A percentile compares a stretch with the other conserved stretches of the same genome.
Conservation (phyloP, 164 flowering plant species). For the Litsea cubeba region DNA sequence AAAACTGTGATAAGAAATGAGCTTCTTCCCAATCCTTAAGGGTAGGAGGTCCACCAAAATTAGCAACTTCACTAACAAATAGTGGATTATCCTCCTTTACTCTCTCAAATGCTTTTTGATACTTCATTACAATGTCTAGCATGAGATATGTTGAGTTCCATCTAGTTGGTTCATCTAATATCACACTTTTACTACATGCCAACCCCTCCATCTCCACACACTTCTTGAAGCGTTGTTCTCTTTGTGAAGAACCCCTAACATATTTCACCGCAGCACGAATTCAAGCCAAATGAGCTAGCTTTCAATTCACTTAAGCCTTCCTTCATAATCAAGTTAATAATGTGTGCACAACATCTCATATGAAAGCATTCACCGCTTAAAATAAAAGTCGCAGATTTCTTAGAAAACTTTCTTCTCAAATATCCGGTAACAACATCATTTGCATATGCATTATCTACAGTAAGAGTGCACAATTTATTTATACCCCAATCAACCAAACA, state of each 20-base stretch:
- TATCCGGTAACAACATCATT: background rate
- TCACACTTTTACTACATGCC: too few species aligned
- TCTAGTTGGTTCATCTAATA: too few species aligned
- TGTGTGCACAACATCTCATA: background rate
- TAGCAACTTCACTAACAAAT: too few species aligned
- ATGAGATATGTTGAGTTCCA: too few species aligned
- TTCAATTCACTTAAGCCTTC: background rate
- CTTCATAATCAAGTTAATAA: too few species aligned
- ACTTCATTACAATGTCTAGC: too few species aligned
- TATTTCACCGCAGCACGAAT: background rate
- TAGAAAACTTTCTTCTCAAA: background rate
- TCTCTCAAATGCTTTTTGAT: too few species aligned
- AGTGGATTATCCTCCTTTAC: too few species aligned
- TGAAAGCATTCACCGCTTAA: background rate
- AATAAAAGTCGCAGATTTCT: background rate
- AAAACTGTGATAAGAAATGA: too few species aligned
- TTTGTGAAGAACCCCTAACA: too few species aligned
- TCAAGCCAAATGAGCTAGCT: background rate
- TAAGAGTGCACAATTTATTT: background rate
- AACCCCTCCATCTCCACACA: background rate
- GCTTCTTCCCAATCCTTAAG: too few species aligned
- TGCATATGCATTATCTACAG: background rate
- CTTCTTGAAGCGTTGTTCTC: background rate
- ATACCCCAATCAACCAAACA: background rate
- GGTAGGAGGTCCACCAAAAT: too few species aligned